Conservation (phyloP, 495 filamentous ascomycete genomes). For the Mytilinidion resinicola region DNA sequence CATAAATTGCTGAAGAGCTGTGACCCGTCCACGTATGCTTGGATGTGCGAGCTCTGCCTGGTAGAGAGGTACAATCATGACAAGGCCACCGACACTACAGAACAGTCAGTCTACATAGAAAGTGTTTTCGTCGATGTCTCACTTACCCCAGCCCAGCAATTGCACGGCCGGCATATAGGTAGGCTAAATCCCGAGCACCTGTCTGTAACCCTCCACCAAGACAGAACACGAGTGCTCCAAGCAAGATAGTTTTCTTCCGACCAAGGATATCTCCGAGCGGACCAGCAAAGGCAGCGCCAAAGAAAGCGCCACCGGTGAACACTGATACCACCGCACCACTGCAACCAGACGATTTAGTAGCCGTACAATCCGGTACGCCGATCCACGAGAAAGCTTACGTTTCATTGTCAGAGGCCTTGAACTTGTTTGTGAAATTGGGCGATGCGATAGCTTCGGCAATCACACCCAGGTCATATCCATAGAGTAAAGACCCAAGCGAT, state of each 20-base stretch:
- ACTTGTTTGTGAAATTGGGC: slow-evolving; percentile 42
- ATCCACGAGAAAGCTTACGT: slow-evolving; percentile 40
- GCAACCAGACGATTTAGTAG: not conserved
- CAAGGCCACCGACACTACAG: slow-evolving; percentile 42
- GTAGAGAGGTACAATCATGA: slow-evolving; percentile 46
- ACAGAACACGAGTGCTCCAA: slow-evolving; percentile 35
- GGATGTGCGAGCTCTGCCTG: slow-evolving; percentile 42
- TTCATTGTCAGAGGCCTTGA: slow-evolving; percentile 48
- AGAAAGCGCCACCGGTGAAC: slow-evolving; percentile 60
- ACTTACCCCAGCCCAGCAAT: slow-evolving; percentile 29
- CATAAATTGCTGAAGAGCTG: slow-evolving; percentile 57
- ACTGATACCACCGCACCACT: slow-evolving; percentile 63
- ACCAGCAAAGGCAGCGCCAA: slow-evolving; percentile 49
- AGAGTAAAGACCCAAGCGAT: slow-evolving; percentile 37
- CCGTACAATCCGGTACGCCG: no score
- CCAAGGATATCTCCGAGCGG: slow-evolving; percentile 42
- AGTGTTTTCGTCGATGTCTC: not conserved
- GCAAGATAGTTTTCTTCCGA: slow-evolving; percentile 43
- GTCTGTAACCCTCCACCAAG: slow-evolving; percentile 38
- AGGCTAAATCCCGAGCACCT: slow-evolving; percentile 32
- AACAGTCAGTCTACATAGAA: not conserved
- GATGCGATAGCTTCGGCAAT: slow-evolving; percentile 36
- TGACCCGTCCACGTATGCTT: slow-evolving; percentile 44
- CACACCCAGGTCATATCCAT: slow-evolving; percentile 40
- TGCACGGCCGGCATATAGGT: slow-evolving; percentile 32